Evolutionary conservation across 345 rosid genomes (phyloP).

Genomic region (Melaleuca quinquenervia): DNA sequence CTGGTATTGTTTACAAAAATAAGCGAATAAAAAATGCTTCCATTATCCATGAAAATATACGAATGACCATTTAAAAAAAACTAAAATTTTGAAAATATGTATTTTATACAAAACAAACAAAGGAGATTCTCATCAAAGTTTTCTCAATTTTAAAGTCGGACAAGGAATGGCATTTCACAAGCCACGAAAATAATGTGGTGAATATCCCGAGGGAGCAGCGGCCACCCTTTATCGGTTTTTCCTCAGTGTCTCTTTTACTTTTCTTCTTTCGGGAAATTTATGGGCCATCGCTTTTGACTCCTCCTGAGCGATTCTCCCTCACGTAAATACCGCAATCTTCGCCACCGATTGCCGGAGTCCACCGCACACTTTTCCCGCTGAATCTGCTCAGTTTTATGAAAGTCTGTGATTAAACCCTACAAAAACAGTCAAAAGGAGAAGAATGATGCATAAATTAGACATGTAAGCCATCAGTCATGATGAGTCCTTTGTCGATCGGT

Average conservation of each 20-base stretch:
- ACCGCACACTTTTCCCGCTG: not conserved
- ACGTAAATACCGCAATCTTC: not conserved
- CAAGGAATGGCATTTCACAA: not conserved
- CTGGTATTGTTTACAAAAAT: not conserved
- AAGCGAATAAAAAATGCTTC: not conserved
- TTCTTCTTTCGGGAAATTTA: not conserved
- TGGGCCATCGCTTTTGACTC: not conserved
- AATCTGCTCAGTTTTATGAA: not conserved
- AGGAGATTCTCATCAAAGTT: not conserved
- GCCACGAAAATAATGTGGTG: not conserved
- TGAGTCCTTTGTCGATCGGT: not conserved
- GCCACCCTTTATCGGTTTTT: not conserved
- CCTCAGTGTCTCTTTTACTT: not conserved
- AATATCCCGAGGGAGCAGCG: not conserved
- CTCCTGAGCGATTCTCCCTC: not conserved
- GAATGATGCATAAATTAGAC: not conserved
- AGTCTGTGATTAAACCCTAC: not conserved
- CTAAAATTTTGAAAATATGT: not conserved
- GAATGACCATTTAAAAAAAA: fast-evolving
- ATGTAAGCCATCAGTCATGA: not conserved
- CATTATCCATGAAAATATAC: too few species aligned
- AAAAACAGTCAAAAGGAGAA: not conserved
- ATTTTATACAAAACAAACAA: not conserved
- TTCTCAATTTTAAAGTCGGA: not conserved
- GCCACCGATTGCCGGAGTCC: not conserved